These are phyloP conservation scores for Datisca glomerata DNA, from an alignment of 306 rosid species.

Conservation along the genomic window DNA sequence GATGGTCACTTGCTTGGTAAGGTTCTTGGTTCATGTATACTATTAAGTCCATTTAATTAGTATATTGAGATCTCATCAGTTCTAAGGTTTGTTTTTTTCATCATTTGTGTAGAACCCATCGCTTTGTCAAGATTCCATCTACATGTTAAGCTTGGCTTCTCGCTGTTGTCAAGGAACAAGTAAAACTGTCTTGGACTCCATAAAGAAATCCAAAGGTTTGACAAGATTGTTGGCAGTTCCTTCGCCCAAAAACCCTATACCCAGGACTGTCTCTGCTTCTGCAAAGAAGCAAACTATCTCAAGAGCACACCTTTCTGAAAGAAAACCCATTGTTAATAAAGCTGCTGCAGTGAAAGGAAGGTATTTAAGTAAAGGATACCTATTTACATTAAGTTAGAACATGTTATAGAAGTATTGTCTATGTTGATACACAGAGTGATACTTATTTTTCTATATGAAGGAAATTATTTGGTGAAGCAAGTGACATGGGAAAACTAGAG, in stretches of 20 bases:
- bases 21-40: constrained; percentile 5
- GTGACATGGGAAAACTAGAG: constrained; percentile 27
- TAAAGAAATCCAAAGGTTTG: constrained; percentile 28
- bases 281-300: constrained; percentile 32
- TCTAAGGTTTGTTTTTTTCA: not conserved
- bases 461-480: constrained; percentile 54
- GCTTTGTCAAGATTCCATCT: constrained; percentile 71
- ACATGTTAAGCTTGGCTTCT: constrained; percentile 61
- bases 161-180: constrained; percentile 41
- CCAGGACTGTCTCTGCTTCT: constrained; percentile 24
- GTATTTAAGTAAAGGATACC: constrained; percentile 23
- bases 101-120: constrained; percentile 40
- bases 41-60: too few species aligned
- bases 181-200: constrained; percentile 12
- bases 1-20: constrained; percentile 73
- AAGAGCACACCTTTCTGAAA: constrained; percentile 25
- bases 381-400: too few species aligned
- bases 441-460: too few species aligned
- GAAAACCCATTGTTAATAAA: constrained; percentile 22
- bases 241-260: constrained; percentile 29
- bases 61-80: not conserved
- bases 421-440: too few species aligned
- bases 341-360: constrained; percentile 43
- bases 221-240: constrained; percentile 16
- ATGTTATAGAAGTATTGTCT: too few species aligned